A percentile compares a stretch with the other conserved stretches of the same genome.
Conservation (phyloP, 208 protist species). For the Trypanosoma lewisi region DNA sequence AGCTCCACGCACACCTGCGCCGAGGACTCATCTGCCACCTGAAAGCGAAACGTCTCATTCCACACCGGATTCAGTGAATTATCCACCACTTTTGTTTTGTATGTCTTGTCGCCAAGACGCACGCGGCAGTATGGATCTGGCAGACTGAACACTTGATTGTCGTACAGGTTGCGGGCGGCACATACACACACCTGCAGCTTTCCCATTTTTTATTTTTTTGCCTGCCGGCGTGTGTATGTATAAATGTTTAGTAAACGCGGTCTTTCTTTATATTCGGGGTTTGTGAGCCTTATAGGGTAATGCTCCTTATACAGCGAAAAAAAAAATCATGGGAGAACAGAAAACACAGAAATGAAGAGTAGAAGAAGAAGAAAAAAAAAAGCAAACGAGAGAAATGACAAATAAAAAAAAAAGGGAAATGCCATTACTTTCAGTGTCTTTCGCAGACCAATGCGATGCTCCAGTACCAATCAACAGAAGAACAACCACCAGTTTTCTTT, state of each 20-base stretch:
- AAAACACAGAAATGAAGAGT: not conserved
- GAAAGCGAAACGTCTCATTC: constrained; percentile 71
- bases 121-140: constrained; percentile 70
- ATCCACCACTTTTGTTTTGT: constrained; percentile 69
- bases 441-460: too few species aligned
- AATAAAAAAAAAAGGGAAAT: not conserved
- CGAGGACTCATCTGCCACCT: constrained; percentile 54
- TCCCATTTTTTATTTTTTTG: constrained; percentile 43
- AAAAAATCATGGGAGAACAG: not conserved
- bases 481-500: too few species aligned
- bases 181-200: constrained; percentile 67
- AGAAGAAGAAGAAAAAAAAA: constrained; percentile 5
- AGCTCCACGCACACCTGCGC: constrained; percentile 61
- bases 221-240: not conserved
- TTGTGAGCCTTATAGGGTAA: too few species aligned
- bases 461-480: too few species aligned
- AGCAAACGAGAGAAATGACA: constrained; percentile 2
- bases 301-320: not conserved
- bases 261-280: not conserved
- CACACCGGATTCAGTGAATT: constrained; percentile 55
- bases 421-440: too few species aligned
- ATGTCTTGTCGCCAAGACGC: constrained; percentile 39
- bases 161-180: constrained; percentile 54
- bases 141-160: constrained; percentile 38
- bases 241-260: not conserved